Evolutionary conservation across 257 asterid species (phyloP).

Genomic region (Marsdenia floribunda): DNA sequence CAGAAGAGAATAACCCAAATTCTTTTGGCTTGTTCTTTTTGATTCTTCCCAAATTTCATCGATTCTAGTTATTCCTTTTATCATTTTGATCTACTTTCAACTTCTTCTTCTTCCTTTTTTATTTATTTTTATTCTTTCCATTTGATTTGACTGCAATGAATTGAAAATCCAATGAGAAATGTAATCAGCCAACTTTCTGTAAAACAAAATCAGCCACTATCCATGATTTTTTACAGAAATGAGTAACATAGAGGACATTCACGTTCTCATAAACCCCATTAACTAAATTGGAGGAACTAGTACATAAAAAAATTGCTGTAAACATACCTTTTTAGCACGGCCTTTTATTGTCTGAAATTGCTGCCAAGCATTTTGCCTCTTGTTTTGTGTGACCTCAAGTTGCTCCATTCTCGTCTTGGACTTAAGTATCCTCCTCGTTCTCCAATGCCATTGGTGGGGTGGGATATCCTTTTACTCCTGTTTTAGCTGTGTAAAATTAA

Average conservation of each 20-base stretch:
- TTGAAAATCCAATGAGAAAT: neutral
- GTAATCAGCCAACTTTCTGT: neutral
- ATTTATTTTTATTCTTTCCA: too few species aligned
- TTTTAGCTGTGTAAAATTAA: too few species aligned
- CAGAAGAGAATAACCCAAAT: neutral
- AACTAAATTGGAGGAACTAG: neutral
- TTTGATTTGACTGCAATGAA: neutral
- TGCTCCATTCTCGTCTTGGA: conserved; percentile 93
- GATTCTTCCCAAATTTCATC: neutral
- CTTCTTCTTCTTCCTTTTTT: too few species aligned
- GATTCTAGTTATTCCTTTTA: neutral
- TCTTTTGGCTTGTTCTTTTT: neutral
- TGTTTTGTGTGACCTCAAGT: conserved; percentile 86
- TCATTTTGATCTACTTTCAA: neutral
- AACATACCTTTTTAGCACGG: conserved; percentile 73
- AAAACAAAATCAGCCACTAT: neutral
- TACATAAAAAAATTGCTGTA: neutral
- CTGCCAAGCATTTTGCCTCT: conserved; percentile 97
- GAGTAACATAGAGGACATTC: neutral
- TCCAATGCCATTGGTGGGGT: too few species aligned
- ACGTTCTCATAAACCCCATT: neutral
- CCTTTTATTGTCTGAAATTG: conserved; percentile 96
- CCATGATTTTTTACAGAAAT: neutral
- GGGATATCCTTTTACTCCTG: too few species aligned
- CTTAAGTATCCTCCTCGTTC: too few species aligned